Evolutionary conservation across 495 filamentous ascomycete species (phyloP), one percentile per base, ranked within the genome.

Genomic region (Daldinia loculata): DNA sequence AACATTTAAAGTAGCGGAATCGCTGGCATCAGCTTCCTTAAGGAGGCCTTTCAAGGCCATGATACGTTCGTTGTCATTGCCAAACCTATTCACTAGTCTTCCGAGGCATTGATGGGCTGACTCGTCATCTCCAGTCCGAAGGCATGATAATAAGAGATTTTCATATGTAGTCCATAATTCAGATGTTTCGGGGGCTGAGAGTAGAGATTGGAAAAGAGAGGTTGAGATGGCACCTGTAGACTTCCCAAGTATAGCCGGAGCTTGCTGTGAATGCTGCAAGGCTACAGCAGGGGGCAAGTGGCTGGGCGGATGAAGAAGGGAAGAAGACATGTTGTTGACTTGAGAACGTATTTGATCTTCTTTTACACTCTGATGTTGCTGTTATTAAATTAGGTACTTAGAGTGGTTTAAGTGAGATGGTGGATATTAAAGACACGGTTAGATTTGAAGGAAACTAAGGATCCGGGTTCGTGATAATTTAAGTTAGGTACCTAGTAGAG

Each of bases 91-190:
- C 7, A 87, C 89, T 50, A 99, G 84, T 34, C 85, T 86, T 75
- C 90, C 86, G 8, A 98, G 88, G 74, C 91, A 94, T 63, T 83
- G 70, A 58, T 87, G 85, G 12, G 95, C 95, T 51, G 92, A 88
- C 67, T 84, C 78, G 69, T 97, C 92, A 75, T 98, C 92, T 17
- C 92, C 90, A 7, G 92, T 93, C 5, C 91, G 90, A n/a, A 98
- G 84, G 75, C 91, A 95, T 8, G 94, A 89, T 17, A 95, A 81
- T 60, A 98, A 79, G 27, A 97, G 86, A 76, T 95, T 93, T 79
- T 98, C 95, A 75, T 93, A 90, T n/a, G 81, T 84, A 3, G 85
- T 83, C 92, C 94, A 98, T 75, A 89, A 82, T 65, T 95, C 92
- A 43, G 90, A 85, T 1, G 89, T 88, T 73, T 97, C 93, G 34